phyloP scores from a whole-genome alignment of 257 asterid genomes.

The Datura wrightii region DNA sequence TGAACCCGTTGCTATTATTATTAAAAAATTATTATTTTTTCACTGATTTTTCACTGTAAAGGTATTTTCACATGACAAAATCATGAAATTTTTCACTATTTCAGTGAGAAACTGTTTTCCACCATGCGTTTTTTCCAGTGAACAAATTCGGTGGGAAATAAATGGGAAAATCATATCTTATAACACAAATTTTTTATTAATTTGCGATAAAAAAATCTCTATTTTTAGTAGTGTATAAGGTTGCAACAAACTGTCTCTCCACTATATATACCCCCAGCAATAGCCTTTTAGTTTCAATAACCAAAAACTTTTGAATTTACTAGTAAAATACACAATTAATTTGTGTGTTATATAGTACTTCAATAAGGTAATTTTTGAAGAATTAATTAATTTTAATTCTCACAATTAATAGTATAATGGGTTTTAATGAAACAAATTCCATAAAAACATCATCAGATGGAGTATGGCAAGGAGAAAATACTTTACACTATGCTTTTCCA shows the following conservation, averaged over 20 bases:
- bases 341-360: not conserved
- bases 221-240: no score
- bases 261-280: not conserved
- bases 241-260: not conserved
- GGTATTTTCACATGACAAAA: not conserved
- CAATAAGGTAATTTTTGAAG: not conserved
- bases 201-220: no score
- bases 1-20: not conserved
- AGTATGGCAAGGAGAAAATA: conserved; percentile 64
- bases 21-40: no score
- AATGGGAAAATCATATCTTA: no score
- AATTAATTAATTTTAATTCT: not conserved
- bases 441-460: conserved; percentile 59
- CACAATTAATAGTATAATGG: conserved; percentile 36
- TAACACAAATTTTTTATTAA: no score
- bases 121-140: no score
- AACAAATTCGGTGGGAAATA: no score
- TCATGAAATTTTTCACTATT: no score
- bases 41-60: not conserved
- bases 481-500: conserved; percentile 61
- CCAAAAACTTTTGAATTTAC: not conserved
- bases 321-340: not conserved
- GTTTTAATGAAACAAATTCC: conserved; percentile 43
- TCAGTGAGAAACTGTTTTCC: no score
- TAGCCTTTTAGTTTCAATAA: conserved; percentile 6